Conservation (phyloP, 345 rosid species). For the Iberis pinnata region DNA sequence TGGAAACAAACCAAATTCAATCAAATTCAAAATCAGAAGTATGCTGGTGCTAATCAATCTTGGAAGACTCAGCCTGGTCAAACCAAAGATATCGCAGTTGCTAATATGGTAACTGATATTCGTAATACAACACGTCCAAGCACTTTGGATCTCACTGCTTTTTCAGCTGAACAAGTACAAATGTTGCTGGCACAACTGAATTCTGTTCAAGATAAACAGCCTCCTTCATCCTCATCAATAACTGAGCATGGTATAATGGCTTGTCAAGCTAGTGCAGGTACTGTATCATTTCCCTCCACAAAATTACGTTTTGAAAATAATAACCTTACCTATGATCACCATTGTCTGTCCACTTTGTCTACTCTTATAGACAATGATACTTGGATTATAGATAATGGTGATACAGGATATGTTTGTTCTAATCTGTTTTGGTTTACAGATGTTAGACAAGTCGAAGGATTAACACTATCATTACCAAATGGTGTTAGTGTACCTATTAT, state of each 20-base stretch:
- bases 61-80: too few relatives aligned
- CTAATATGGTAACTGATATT: too few relatives aligned
- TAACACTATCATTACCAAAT: too few relatives aligned
- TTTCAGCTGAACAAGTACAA: not conserved
- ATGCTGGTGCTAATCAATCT: too few relatives aligned
- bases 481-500: too few relatives aligned
- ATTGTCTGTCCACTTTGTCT: not conserved
- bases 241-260: not conserved
- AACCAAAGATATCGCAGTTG: too few relatives aligned
- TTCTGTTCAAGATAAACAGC: too few relatives aligned
- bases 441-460: too few relatives aligned
- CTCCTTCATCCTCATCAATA: not conserved
- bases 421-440: not conserved
- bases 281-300: not conserved
- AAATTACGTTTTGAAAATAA: not conserved
- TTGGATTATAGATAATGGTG: not conserved
- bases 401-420: not conserved
- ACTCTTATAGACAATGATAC: not conserved
- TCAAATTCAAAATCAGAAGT: too few relatives aligned
- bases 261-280: not conserved
- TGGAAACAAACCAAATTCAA: too few relatives aligned
- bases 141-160: not conserved
- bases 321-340: not conserved
- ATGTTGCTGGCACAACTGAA: too few relatives aligned
- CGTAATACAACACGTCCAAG: too few relatives aligned